A percentile compares a stretch with the other conserved stretches of the same genome.
phyloP scores from a whole-genome alignment of 148 eudicot species.

The Rhododendron ovatum region DNA sequence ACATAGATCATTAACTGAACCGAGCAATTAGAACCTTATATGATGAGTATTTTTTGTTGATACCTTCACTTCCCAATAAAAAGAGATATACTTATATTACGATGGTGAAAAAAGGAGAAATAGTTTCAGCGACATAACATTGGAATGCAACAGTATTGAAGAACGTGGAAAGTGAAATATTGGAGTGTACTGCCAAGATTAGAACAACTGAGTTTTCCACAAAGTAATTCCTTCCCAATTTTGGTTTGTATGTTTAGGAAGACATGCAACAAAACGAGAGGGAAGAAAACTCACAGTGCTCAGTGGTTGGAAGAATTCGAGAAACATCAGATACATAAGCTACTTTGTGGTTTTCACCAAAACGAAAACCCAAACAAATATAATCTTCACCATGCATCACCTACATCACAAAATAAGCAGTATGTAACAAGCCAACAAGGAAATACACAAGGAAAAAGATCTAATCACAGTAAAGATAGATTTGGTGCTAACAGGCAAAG shows the following conservation, averaged over 20 bases:
- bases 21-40: not conserved
- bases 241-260: not conserved
- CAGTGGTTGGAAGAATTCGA: constrained; percentile 68
- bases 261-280: not conserved
- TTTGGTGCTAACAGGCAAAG: constrained; percentile 56
- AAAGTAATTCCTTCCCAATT: not conserved
- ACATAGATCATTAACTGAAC: not conserved
- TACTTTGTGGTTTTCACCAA: constrained; percentile 68
- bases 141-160: too few species aligned
- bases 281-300: constrained; percentile 44
- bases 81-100: not conserved
- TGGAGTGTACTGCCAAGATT: too few species aligned
- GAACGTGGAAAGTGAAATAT: too few species aligned
- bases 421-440: not conserved
- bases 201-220: not conserved
- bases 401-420: constrained; percentile 27
- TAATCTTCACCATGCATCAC: constrained; percentile 99
- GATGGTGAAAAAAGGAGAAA: not conserved
- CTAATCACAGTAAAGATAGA: constrained; percentile 12
- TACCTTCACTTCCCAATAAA: not conserved
- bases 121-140: not conserved
- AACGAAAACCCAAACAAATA: constrained; percentile 78
- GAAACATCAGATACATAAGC: constrained; percentile 92
- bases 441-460: not conserved
- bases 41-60: too few species aligned